A percentile compares a stretch with the other conserved stretches of the same genome.
These are phyloP conservation scores for Dimocarpus longan DNA, from an alignment of 345 rosid genomes.

Conservation along the genomic window DNA sequence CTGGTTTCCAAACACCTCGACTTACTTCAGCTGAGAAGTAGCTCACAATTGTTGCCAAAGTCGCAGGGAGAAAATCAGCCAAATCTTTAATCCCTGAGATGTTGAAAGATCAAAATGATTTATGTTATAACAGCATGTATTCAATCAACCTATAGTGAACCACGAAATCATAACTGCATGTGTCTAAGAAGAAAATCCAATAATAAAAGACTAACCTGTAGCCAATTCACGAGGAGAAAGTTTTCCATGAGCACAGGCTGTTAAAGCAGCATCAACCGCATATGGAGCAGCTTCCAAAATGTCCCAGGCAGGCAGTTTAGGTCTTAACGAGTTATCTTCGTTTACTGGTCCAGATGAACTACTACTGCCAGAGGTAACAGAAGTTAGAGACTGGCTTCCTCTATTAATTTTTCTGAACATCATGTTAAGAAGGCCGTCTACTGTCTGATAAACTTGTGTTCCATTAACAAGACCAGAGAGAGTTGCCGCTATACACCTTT, in stretches of 20 bases:
- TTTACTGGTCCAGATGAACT: conserved; percentile 70
- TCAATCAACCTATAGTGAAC: not conserved
- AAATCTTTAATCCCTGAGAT: conserved; percentile 90
- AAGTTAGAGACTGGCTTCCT: conserved; percentile 58
- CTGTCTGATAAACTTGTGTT: conserved; percentile 81
- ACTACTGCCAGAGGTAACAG: conserved; percentile 80
- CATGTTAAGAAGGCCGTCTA: conserved; percentile 79
- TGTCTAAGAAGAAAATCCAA: conserved; percentile 3
- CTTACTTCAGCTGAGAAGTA: conserved; percentile 97
- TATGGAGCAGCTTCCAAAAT: conserved; percentile 90
- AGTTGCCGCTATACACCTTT: conserved; percentile 83
- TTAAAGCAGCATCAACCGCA: conserved; percentile 92
- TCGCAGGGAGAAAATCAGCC: conserved; percentile 94
- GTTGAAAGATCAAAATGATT: not conserved
- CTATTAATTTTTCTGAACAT: conserved; percentile 70
- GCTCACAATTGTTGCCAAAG: conserved; percentile 86
- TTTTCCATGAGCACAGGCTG: conserved; percentile 93
- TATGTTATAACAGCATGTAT: conserved; percentile 9
- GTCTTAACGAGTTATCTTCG: conserved; percentile 66
- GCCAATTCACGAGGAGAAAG: conserved; percentile 97
- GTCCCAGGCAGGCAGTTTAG: conserved; percentile 93
- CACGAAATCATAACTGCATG: not conserved
- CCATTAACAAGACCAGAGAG: conserved; percentile 86
- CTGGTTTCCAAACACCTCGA: conserved; percentile 95
- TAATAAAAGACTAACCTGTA: conserved; percentile 63